Evolutionary conservation across 768 basidiomycete species (phyloP), one percentile per base, ranked within the genome.

Genomic region (Boletales sp.): DNA sequence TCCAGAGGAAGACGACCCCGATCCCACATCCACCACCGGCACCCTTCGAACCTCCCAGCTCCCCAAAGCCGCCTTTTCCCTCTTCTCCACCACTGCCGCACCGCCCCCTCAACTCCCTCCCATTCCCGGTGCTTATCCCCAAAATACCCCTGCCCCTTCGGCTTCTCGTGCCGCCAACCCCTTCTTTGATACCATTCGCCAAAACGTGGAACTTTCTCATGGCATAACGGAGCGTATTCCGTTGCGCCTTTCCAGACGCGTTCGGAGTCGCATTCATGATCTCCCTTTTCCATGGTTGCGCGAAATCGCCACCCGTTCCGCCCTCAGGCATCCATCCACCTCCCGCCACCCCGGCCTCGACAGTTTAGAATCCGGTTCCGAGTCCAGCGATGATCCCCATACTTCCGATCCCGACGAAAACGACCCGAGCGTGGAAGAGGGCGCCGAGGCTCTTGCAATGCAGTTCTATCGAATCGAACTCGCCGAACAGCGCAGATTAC

Each of bases 391-490:
- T 32, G 69, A 70, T 33, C 58, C 59, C 13, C 57, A 56, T 30
- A 57, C 60, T 12, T 66, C 65, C 18, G 68, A 70, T 44, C 66
- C 66, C 1, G 67, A 68, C n/a, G 66, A 69, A 18, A 56, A 66
- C 11, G 63, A 70, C 33, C 69, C 72, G 1, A 69, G 74, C 30
- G 67, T 82, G 8, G 83, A 89, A 4, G 82, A 88, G 48, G 86
- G 85, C 21, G 79, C 86, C 1, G 88, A 93, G 55, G 75, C 80
- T 1, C 80, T 98, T 30, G 94, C 94, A 2, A 84, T 84, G 77
- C 93, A 98, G 69, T 98, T 95, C 65, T 94, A 94, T 72, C 79
- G 82, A 46, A 88, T 98, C 48, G 95, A 98, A 63, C 74, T 92
- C 1, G 87, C 87, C 4, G 95, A 98, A 67, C 94, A 94, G 68